Base-by-base conservation (phyloP, 441 rosid species). In the Euphorbia schlechtendalii region DNA sequence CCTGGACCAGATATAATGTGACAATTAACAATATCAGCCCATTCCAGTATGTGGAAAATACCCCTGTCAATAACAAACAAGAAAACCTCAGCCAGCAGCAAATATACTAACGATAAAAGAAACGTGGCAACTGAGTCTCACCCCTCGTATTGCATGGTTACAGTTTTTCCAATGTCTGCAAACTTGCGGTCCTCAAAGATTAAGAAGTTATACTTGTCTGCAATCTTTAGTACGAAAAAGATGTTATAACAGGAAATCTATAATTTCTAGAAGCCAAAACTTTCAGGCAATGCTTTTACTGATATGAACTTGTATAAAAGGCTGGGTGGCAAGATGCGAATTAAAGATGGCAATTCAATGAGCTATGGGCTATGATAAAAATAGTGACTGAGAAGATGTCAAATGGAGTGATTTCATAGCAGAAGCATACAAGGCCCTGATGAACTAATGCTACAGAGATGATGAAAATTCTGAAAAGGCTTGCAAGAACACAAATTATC, bases 121-220 rank as follows among this genome's bases (percentile, higher is more conserved):
- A 49, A 55, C 24, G 30, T 20, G 66, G 61, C 48, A 52, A 21
- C 61, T 4, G 22, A 55, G 12, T n/a, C 67, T 72, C 70, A 90
- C 97, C 98, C 92, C 83, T 90, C 98, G 69, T 86, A 87, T 73
- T 93, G 97, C 98, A 93, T 86, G 7, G 99, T 88, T 73, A 93
- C 97, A 0, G 97, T 93, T 81, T 90, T 90, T 43, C 96, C 99
- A 76, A 93, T 90, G 76, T 90, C 97, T 3, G 96, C 99, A 82
- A 90, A 93, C 81, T 93, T 93, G 10, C 99, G 87, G 76, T 93
- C 99, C 71, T 90, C 99, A 69, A 93, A 93, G 58, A 93, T 84
- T 71, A 93, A 74, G 79, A 88, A 93, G 57, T 90, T 85, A 63
- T 87, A 78, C 75, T 81, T 86, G 32, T 93, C 93, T 63, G 97